phyloP scores from a whole-genome alignment of 78 protist genomes.

The Emiliania huxleyi region DNA sequence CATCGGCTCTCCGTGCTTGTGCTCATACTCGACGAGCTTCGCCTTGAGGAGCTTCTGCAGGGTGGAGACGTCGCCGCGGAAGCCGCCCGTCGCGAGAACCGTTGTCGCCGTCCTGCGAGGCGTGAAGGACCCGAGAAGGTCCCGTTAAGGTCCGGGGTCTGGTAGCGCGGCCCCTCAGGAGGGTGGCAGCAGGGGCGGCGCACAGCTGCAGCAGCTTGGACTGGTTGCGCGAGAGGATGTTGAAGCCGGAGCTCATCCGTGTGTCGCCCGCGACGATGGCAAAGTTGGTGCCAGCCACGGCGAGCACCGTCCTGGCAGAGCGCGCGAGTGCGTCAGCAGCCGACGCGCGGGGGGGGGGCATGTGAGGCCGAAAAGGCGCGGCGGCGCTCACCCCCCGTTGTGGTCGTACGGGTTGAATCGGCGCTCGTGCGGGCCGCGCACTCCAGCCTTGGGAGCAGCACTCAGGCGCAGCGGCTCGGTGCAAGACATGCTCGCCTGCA shows the following conservation, averaged over 20 bases:
- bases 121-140: too few relatives aligned
- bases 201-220: conserved; percentile 79
- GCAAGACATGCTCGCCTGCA: too few relatives aligned
- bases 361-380: background rate
- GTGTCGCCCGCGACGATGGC: conserved; percentile 97
- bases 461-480: too few relatives aligned
- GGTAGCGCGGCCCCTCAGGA: too few relatives aligned
- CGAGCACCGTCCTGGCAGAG: conserved; percentile 81
- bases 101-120: conserved; percentile 65
- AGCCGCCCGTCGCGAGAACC: conserved; percentile 88
- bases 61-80: conserved; percentile 85
- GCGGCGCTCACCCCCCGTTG: background rate
- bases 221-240: conserved; percentile 78
- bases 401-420: background rate
- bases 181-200: too few relatives aligned
- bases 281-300: conserved; percentile 93
- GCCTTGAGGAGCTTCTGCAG: conserved; percentile 78
- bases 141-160: too few relatives aligned
- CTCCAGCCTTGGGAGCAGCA: too few relatives aligned
- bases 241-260: conserved; percentile 87
- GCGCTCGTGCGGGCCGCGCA: background rate
- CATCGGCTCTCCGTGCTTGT: conserved; percentile 75
- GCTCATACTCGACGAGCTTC: conserved; percentile 51
- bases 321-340: background rate
- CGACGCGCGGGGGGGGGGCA: background rate